These are phyloP conservation scores for Phialophora verrucosa DNA, from an alignment of 2,329 filamentous ascomycete genomes.

Conservation along the genomic window DNA sequence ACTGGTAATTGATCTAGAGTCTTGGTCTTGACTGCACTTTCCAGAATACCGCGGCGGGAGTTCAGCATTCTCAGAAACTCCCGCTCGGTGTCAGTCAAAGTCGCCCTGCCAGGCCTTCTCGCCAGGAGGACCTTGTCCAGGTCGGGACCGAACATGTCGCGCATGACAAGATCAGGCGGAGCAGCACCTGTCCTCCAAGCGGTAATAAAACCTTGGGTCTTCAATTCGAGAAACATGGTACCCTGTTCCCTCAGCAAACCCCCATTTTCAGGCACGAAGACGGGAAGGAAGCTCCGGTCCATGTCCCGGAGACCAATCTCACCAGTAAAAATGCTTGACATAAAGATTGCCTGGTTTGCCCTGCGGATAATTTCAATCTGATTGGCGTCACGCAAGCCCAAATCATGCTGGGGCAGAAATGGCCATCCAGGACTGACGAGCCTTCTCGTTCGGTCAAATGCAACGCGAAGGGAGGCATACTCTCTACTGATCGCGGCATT, in stretches of 20 bases:
- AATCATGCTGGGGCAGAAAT: slow-evolving; percentile 61
- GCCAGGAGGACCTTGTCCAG: slow-evolving; percentile 60
- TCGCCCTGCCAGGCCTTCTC: slow-evolving; percentile 60
- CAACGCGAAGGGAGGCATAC: slow-evolving; percentile 65
- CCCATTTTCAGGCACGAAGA: slow-evolving; percentile 65
- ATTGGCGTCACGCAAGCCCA: slow-evolving; percentile 57
- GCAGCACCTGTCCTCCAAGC: slow-evolving; percentile 63
- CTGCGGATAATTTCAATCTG: slow-evolving; percentile 67
- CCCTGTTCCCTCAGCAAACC: slow-evolving; percentile 65
- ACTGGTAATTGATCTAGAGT: slow-evolving; percentile 58
- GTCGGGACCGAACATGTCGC: slow-evolving; percentile 65
- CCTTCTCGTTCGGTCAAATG: slow-evolving; percentile 68
- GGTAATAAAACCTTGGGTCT: slow-evolving; percentile 71
- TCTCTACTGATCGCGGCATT: slow-evolving; percentile 64
- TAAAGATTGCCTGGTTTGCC: slow-evolving; percentile 69
- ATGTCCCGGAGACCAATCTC: slow-evolving; percentile 69
- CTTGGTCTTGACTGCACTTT: slow-evolving; percentile 60
- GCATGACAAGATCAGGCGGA: slow-evolving; percentile 61
- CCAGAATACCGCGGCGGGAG: slow-evolving; percentile 62
- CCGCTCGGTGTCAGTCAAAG: slow-evolving; percentile 63
- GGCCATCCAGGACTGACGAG: slow-evolving; percentile 63
- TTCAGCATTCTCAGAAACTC: slow-evolving; percentile 64
- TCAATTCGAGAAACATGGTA: slow-evolving; percentile 66
- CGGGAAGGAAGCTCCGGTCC: slow-evolving; percentile 67
- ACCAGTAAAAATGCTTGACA: slow-evolving; percentile 67